A percentile compares a stretch with the other conserved stretches of the same genome.
These are phyloP conservation scores for Metroxylon sagu DNA, from an alignment of 176 grass and related monocot genomes.

Conservation along the genomic window DNA sequence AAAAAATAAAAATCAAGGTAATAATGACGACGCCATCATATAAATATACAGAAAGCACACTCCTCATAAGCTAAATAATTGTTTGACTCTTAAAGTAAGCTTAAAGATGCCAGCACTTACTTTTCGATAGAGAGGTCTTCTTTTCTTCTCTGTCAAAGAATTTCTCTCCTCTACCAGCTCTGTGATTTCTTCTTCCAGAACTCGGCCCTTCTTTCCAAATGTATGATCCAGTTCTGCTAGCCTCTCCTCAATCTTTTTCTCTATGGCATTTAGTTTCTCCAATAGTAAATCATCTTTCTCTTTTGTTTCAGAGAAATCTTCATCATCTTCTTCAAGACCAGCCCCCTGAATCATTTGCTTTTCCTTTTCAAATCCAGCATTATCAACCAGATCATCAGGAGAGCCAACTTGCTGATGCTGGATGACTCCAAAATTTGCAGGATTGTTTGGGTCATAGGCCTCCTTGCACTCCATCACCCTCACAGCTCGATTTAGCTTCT, in stretches of 20 bases:
- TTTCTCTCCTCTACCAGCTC: slow-evolving; percentile 79
- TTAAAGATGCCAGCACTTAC: slow-evolving; percentile 22
- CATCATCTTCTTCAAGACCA: slow-evolving; percentile 28
- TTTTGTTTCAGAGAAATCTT: slow-evolving; percentile 65
- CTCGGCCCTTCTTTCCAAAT: slow-evolving; percentile 88
- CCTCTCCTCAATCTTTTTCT: slow-evolving; percentile 72
- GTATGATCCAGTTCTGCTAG: slow-evolving; percentile 65
- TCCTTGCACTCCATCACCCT: slow-evolving; percentile 86
- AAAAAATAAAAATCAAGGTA: too few relatives aligned
- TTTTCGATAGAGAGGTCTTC: slow-evolving; percentile 84
- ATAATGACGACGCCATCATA: not conserved
- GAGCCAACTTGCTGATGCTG: slow-evolving; percentile 69
- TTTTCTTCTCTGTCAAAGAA: slow-evolving; percentile 55
- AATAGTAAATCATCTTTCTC: slow-evolving; percentile 63
- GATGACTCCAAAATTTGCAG: slow-evolving; percentile 75
- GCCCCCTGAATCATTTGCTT: slow-evolving; percentile 64
- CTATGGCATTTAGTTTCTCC: slow-evolving; percentile 69
- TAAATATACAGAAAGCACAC: not conserved
- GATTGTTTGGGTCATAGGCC: slow-evolving; percentile 73
- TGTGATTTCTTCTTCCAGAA: slow-evolving; percentile 67
- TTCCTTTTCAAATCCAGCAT: slow-evolving; percentile 63
- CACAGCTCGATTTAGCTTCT: slow-evolving; percentile 73
- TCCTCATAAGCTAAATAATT: not conserved
- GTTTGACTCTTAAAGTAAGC: not conserved
- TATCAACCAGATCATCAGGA: slow-evolving; percentile 58